These are phyloP conservation scores for Komagataella phaffii DNA, from an alignment of 805 yeast genomes.

Conservation along the genomic window DNA sequence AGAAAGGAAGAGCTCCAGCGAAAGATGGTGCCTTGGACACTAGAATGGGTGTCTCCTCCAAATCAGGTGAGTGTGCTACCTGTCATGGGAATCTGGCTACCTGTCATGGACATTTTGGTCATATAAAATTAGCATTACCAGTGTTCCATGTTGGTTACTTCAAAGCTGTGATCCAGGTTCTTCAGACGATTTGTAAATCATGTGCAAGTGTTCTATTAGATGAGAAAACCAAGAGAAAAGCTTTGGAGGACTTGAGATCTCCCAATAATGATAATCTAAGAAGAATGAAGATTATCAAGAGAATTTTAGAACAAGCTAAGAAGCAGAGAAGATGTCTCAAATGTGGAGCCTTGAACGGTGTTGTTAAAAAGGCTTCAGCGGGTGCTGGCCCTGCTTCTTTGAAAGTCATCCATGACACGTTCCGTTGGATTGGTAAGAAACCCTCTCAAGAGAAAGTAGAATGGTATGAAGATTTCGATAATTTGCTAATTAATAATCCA, in stretches of 20 bases:
- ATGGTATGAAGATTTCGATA: conserved; percentile 82
- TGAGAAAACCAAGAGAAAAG: conserved; percentile 56
- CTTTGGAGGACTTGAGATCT: conserved; percentile 65
- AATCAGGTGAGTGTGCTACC: conserved; percentile 74
- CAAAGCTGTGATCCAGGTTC: conserved; percentile 75
- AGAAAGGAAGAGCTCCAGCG: conserved; percentile 76
- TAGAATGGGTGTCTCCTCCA: conserved; percentile 88
- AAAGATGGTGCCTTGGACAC: conserved; percentile 82
- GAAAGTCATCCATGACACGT: conserved; percentile 90
- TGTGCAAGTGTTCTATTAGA: conserved; percentile 73
- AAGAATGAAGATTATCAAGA: conserved; percentile 79
- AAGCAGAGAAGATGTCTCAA: conserved; percentile 84
- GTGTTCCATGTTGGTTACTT: conserved; percentile 97
- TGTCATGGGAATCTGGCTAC: conserved; percentile 87
- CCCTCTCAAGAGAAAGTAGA: conserved; percentile 68
- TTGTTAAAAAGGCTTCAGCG: conserved; percentile 89
- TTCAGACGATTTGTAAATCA: conserved; percentile 83
- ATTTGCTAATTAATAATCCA: conserved; percentile 62
- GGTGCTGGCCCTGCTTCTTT: conserved; percentile 90
- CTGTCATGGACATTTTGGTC: conserved; percentile 98
- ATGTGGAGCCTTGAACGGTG: conserved; percentile 89
- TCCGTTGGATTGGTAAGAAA: conserved; percentile 90
- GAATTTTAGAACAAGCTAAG: conserved; percentile 82
- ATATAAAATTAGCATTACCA: conserved; percentile 82
- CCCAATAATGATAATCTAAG: conserved; percentile 86